Percentiles rank a stretch among this genome's conserved stretches.
These are phyloP conservation scores for Phalaenopsis equestris DNA, from an alignment of 106 monocot species.

Conservation along the genomic window DNA sequence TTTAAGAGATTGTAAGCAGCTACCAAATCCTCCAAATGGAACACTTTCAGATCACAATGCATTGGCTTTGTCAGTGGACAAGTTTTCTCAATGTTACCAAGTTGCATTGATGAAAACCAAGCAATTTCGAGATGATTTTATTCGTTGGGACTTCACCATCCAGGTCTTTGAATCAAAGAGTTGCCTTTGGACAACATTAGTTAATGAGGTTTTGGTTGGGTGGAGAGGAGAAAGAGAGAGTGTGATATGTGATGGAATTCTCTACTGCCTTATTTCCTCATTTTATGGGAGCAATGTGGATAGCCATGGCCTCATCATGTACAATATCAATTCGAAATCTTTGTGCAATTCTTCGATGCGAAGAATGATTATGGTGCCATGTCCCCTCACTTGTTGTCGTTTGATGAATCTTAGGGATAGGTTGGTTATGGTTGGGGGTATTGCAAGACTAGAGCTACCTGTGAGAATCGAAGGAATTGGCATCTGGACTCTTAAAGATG, in stretches of 20 bases:
- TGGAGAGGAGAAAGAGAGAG: constrained; percentile 92
- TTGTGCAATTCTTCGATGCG: constrained; percentile 23
- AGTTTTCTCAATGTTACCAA: constrained; percentile 24
- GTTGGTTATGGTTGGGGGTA: constrained; percentile 84
- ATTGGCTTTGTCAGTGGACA: constrained; percentile 46
- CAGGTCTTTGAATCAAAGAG: constrained; percentile 48
- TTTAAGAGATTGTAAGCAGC: constrained; percentile 46
- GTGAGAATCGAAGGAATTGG: constrained; percentile 85
- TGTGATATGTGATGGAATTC: constrained; percentile 61
- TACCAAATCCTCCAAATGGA: constrained; percentile 42
- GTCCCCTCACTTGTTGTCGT: constrained; percentile 70
- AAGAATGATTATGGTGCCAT: constrained; percentile 43
- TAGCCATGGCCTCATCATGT: constrained; percentile 61
- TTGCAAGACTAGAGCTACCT: constrained; percentile 53
- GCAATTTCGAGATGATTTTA: constrained; percentile 58
- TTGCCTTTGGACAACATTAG: constrained; percentile 36
- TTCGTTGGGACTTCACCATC: constrained; percentile 66
- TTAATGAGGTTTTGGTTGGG: constrained; percentile 47
- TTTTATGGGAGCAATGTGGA: constrained; percentile 31
- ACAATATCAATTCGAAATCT: constrained; percentile 31
- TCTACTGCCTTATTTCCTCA: constrained; percentile 72
- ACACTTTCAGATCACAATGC: constrained; percentile 59
- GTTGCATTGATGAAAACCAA: constrained; percentile 53
- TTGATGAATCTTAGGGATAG: constrained; percentile 73
- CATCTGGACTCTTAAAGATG: constrained; percentile 67